A percentile compares a stretch with the other conserved stretches of the same genome.
Conservation (phyloP, 2,329 filamentous ascomycete genomes). For the Epichloe scottii region DNA sequence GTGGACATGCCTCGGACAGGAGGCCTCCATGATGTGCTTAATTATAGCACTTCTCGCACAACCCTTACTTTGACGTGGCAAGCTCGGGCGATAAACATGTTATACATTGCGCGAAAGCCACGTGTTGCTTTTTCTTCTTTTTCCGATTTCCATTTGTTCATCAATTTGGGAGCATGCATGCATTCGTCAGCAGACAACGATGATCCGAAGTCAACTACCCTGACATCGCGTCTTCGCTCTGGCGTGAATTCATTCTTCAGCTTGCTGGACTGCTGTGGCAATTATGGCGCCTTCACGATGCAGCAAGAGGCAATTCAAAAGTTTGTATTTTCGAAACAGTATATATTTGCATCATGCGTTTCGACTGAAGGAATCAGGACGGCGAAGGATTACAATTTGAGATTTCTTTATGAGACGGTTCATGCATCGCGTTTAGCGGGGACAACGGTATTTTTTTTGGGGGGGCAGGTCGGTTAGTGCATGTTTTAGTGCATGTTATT, state of each 20-base stretch:
- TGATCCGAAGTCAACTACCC: neutral
- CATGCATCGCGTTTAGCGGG: slow-evolving; percentile 27
- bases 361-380: slow-evolving; percentile 12
- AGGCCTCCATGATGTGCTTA: neutral
- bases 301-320: slow-evolving; percentile 10
- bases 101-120: neutral
- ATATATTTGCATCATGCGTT: slow-evolving; percentile 18
- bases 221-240: neutral
- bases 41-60: neutral
- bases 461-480: slow-evolving; percentile 3
- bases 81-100: neutral
- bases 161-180: neutral
- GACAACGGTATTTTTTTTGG: slow-evolving; percentile 16
- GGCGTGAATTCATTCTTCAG: neutral
- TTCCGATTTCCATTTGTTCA: neutral
- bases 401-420: slow-evolving; percentile 16
- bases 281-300: slow-evolving; percentile 4
- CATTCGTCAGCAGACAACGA: neutral
- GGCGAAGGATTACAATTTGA: neutral
- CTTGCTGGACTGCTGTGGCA: neutral
- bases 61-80: no score
- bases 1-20: no score
- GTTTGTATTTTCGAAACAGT: slow-evolving; percentile 14
- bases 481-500: slow-evolving; percentile 8
- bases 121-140: neutral